Evolutionary conservation across 2,329 filamentous ascomycete species (phyloP), one percentile per base, ranked within the genome.

Genomic region (Colletotrichum tanaceti): DNA sequence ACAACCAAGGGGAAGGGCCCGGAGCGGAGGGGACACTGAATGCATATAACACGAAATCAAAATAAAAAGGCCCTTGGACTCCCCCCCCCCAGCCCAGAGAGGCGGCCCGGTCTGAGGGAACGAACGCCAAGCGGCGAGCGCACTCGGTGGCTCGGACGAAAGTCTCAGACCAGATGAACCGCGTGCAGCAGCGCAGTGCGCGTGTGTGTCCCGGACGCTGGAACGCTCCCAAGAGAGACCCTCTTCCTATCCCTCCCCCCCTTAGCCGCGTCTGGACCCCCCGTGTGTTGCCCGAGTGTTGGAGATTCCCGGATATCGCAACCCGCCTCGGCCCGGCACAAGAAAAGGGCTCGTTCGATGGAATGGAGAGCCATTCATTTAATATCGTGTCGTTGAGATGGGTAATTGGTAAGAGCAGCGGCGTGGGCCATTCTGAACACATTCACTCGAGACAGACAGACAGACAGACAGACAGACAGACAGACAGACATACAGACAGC

Each of bases 91-190:
- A 58, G 20, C n/a, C n/a, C n/a, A 24, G 49, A 22, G 14, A 32
- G 49, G 49, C 32, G n/a, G n/a, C 28, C 39, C 52, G 28, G 28
- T 47, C 41, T 47, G 55, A 38, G 44, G 41, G n/a, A n/a, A n/a
- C n/a, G 5, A 28, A 20, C 35, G 58, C 64, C 52, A 63, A 44
- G n/a, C n/a, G n/a, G n/a, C n/a, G n/a, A n/a, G 64, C 58, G 24
- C 58, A 35, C 35, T n/a, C 32, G n/a, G 41, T 32, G 43, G 55
- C 55, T 47, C 62, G 62, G 65, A 60, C 65, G 65, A 32, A 32
- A 68, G 65, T 68, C 65, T 65, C 55, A 68, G 62, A 68, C 55
- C 43, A 68, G 62, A 68, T 39, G 61, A 68, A 65, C 65, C 35
- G 46, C 43, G 6, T 32, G 28, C 28, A 10, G 28, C 28, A 32